Evolutionary conservation across 495 filamentous ascomycete species (phyloP), one percentile per base, ranked within the genome.

Genomic region (Letharia columbiana): DNA sequence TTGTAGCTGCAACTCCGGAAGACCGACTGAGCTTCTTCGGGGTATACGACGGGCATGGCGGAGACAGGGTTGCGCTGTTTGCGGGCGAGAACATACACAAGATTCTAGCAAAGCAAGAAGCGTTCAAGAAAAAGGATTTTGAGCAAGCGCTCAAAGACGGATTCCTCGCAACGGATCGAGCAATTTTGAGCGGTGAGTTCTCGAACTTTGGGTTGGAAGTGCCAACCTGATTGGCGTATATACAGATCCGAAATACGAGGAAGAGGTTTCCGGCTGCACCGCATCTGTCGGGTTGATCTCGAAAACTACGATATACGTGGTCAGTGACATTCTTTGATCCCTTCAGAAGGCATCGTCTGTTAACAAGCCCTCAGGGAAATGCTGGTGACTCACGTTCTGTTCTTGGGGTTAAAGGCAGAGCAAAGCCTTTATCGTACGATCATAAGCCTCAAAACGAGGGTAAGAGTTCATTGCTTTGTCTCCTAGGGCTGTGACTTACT

Each of bases 371-470:
- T 28, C 69, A 98, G 94, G 94, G 89, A 50, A 98, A 98, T 75
- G 90, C 94, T 66, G 94, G 94, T 71, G 94, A 98, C 77, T 98
- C 94, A 52, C 84, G 94, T 77, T 90, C 87, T 67, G 94, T 98
- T 6, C 75, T 98, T 67, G 94, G 95, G 63, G 88, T 98, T 66
- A 98, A 97, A 78, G 94, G 94, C 70, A 84, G 93, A 71, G 94
- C 94, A 65, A 98, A 98, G 77, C 94, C 95, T 18, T 81, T 98
- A 61, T 98, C 94, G 10, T 95, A 92, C 75, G 94, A 98, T 74
- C 94, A 98, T 81, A 98, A 98, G 78, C 94, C 94, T 18, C 92
- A 96, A 75, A 98, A 98, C 69, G 94, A 98, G 83, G 91, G 94
- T 96, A 70, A 61, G 77, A 61, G 60, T 70, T 18, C 35, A 61